These are phyloP conservation scores for Rhizopus delemar DNA, from an alignment of 371 early-diverging fungal species.

Conservation along the genomic window DNA sequence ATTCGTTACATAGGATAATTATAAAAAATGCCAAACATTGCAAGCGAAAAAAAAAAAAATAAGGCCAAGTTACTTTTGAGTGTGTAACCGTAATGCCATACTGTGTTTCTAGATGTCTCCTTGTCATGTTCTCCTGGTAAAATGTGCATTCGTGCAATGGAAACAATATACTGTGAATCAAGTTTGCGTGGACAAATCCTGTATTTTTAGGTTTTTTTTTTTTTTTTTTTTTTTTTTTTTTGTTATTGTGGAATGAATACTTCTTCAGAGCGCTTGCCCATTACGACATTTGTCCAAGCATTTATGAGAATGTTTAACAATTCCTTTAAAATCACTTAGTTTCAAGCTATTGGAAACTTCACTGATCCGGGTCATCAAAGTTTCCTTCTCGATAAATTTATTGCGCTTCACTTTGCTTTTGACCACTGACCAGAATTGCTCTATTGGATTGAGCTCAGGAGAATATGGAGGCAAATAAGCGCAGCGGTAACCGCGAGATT, in stretches of 20 bases:
- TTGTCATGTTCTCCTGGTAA: too few species aligned
- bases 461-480: constrained; percentile 25
- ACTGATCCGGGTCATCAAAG: constrained; percentile 6
- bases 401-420: constrained; percentile 14
- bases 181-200: too few species aligned
- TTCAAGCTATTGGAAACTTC: background rate
- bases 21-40: too few species aligned
- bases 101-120: too few species aligned
- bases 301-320: constrained; percentile 14
- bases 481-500: constrained; percentile 14
- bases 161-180: too few species aligned
- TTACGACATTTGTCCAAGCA: constrained; percentile 17
- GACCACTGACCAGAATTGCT: constrained; percentile 27
- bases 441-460: constrained; percentile 29
- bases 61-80: too few species aligned
- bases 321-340: constrained; percentile 9
- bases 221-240: too few species aligned
- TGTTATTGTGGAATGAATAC: background rate
- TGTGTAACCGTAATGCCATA: too few species aligned
- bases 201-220: too few species aligned
- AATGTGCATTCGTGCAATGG: too few species aligned
- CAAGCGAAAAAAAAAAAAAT: too few species aligned
- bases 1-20: too few species aligned
- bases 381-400: constrained; percentile 9
- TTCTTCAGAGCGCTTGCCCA: constrained; percentile 2